phyloP scores from a whole-genome alignment of 2,329 filamentous ascomycete species.

The Monilinia polystroma region DNA sequence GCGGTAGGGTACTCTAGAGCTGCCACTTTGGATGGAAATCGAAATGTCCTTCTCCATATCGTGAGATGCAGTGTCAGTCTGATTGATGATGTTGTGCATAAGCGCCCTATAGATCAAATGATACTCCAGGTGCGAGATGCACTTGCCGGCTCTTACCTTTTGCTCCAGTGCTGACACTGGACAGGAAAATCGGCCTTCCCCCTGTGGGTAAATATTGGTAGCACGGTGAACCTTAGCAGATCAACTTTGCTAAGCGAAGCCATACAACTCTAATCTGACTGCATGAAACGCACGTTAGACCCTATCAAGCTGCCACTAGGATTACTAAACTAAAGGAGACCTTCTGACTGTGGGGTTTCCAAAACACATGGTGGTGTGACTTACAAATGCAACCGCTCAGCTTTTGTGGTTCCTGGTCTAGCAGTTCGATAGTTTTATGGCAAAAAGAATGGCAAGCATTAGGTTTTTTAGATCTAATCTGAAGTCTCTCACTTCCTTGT shows the following conservation, averaged over 20 bases:
- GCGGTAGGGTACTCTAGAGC: too few relatives aligned
- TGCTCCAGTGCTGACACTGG: too few relatives aligned
- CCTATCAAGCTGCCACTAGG: background rate
- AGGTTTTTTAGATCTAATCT: background rate
- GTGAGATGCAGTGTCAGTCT: background rate
- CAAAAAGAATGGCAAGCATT: background rate
- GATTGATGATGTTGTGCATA: conserved; percentile 22
- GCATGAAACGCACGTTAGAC: background rate
- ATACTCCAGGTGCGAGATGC: background rate
- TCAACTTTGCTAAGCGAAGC: background rate
- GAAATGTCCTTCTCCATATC: too few relatives aligned
- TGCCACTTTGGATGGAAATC: too few relatives aligned
- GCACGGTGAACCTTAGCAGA: background rate
- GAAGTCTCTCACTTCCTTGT: background rate
- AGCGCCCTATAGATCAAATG: conserved; percentile 17
- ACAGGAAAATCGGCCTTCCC: too few relatives aligned
- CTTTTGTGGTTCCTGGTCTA: background rate
- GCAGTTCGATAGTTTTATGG: background rate
- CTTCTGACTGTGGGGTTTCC: conserved; percentile 10
- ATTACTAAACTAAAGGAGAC: background rate
- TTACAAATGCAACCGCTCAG: conserved; percentile 1
- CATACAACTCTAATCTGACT: background rate
- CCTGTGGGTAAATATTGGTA: conserved; percentile 1
- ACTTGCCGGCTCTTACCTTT: background rate
- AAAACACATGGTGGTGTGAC: background rate